phyloP scores from a whole-genome alignment of 164 flowering plant species.

The Amborella trichopoda region DNA sequence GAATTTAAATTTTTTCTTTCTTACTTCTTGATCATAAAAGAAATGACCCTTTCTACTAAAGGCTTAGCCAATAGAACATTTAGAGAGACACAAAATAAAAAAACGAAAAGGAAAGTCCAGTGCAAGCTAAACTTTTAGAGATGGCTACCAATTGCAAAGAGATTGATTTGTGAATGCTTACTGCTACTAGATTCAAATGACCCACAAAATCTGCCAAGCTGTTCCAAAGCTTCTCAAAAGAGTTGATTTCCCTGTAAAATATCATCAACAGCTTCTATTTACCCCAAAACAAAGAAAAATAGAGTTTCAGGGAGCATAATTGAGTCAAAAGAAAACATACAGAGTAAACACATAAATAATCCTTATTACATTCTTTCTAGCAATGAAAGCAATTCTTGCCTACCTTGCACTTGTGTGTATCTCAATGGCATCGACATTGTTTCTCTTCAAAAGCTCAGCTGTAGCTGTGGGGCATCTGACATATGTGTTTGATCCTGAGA shows the following conservation, averaged over 20 bases:
- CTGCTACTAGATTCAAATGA: constrained; percentile 57
- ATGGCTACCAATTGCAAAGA: too few relatives aligned
- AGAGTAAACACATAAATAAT: neutral
- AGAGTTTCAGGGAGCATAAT: too few relatives aligned
- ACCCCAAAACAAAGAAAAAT: too few relatives aligned
- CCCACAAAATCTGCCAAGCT: constrained; percentile 37
- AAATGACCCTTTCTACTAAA: too few relatives aligned
- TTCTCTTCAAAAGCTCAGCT: constrained; percentile 43
- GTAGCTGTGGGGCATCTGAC: constrained; percentile 51
- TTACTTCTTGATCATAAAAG: too few relatives aligned
- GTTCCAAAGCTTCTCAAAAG: constrained; percentile 44
- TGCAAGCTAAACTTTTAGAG: too few relatives aligned
- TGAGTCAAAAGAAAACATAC: neutral
- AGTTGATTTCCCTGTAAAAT: constrained; percentile 27
- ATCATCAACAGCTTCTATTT: too few relatives aligned
- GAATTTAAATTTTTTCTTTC: too few relatives aligned
- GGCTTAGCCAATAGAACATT: too few relatives aligned
- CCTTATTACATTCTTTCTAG: neutral
- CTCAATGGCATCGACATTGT: constrained; percentile 71
- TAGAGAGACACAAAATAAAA: too few relatives aligned
- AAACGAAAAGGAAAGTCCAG: too few relatives aligned
- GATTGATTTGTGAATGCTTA: constrained; percentile 32
- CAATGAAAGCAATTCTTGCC: neutral
- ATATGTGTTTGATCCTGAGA: constrained; percentile 39
- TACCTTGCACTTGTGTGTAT: constrained; percentile 86